These are phyloP conservation scores for Colletotrichum viniferum DNA, from an alignment of 2,329 filamentous ascomycete species.

Conservation along the genomic window DNA sequence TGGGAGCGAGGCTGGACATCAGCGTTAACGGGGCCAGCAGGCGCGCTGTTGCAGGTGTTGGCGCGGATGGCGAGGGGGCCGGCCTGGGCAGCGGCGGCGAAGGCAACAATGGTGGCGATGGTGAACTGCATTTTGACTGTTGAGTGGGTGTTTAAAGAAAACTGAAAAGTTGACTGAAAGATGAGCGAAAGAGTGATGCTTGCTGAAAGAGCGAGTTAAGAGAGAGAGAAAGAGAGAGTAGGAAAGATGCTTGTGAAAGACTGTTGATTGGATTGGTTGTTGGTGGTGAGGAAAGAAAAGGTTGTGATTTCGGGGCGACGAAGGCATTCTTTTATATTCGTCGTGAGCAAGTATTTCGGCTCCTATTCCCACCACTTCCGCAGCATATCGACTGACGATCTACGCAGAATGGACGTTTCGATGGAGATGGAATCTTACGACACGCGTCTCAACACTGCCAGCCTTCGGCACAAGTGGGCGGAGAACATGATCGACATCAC, in stretches of 20 bases:
- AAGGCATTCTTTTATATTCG: background rate
- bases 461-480: background rate
- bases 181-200: background rate
- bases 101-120: background rate
- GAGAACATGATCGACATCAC: background rate
- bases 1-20: background rate
- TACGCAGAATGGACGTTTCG: background rate
- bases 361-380: background rate
- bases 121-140: constrained; percentile 10
- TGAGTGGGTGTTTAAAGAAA: background rate
- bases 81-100: background rate
- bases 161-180: background rate
- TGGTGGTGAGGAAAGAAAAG: background rate
- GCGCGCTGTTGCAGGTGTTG: background rate
- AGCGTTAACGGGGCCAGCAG: background rate
- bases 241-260: background rate
- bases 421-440: background rate
- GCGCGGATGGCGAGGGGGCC: background rate
- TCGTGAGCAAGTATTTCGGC: background rate
- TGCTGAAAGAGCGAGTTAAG: background rate
- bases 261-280: background rate
- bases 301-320: background rate
- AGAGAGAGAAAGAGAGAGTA: background rate
- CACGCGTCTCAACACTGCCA: background rate
- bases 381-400: background rate